These are phyloP conservation scores for Eucalyptus viminalis DNA, from an alignment of 345 rosid species.

Conservation along the genomic window DNA sequence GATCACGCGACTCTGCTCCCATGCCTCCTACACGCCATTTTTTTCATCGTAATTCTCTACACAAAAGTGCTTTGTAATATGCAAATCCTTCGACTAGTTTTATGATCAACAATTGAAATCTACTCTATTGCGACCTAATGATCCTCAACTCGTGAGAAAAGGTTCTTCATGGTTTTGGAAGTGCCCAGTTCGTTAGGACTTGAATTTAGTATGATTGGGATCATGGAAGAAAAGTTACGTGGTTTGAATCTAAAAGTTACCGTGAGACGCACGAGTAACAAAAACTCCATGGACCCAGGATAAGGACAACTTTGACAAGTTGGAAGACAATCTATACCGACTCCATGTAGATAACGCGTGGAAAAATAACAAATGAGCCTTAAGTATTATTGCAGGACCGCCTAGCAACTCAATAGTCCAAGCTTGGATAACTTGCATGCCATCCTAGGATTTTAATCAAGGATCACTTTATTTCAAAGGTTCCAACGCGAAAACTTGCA, in stretches of 20 bases:
- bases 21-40: accelerated
- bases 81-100: background rate
- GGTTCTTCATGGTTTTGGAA: background rate
- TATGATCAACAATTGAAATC: background rate
- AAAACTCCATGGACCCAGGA: background rate
- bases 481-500: background rate
- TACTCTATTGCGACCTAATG: background rate
- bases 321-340: background rate
- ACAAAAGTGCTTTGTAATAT: background rate
- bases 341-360: background rate
- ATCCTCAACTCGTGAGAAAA: background rate
- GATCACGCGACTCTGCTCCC: background rate
- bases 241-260: background rate
- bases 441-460: background rate
- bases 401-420: background rate
- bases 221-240: background rate
- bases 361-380: background rate
- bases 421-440: background rate
- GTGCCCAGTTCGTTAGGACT: background rate
- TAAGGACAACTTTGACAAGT: background rate
- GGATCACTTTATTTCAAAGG: background rate
- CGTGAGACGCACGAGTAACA: background rate
- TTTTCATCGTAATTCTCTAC: background rate
- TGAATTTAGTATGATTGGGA: background rate
- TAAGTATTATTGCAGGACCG: background rate